Evolutionary conservation across 2,329 filamentous ascomycete genomes (phyloP).

Genomic region (Septoria petroselini): DNA sequence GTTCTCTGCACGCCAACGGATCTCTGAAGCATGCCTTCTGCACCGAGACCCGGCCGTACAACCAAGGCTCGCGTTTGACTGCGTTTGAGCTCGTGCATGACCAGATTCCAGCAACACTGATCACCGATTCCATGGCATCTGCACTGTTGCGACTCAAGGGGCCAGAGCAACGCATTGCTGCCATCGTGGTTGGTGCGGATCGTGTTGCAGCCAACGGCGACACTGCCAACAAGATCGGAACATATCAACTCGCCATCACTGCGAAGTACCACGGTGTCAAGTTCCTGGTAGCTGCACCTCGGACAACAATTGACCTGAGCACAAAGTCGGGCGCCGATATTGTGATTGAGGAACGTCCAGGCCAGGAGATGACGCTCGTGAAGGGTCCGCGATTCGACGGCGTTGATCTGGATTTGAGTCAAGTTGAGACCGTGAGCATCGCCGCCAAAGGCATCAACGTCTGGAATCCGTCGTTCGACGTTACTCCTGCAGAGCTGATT

Average conservation of each 20-base stretch:
- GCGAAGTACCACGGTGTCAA: constrained; percentile 84
- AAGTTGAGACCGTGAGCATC: constrained; percentile 71
- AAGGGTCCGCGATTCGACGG: constrained; percentile 66
- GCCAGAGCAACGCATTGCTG: constrained; percentile 64
- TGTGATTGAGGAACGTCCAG: constrained; percentile 81
- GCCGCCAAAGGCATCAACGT: constrained; percentile 74
- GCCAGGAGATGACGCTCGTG: constrained; percentile 78
- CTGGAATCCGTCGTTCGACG: constrained; percentile 97
- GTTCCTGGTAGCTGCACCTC: constrained; percentile 91
- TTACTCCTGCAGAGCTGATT: constrained; percentile 83
- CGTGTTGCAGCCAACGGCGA: constrained; percentile 94
- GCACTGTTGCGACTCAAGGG: constrained; percentile 70
- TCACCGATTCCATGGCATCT: constrained; percentile 96
- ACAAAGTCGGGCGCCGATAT: constrained; percentile 77
- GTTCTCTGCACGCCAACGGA: constrained; percentile 66
- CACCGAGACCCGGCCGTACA: constrained; percentile 95
- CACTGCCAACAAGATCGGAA: constrained; percentile 98
- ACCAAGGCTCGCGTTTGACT: constrained; percentile 91
- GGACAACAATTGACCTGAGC: constrained; percentile 85
- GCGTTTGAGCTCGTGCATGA: constrained; percentile 97
- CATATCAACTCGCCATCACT: constrained; percentile 87
- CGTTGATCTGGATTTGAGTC: constrained; percentile 61
- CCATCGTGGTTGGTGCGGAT: constrained; percentile 91
- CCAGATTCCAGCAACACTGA: constrained; percentile 80
- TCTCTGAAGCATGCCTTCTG: constrained; percentile 83